Evolutionary conservation across 148 eudicot genomes (phyloP).

Genomic region (Rhododendron mucronatum): DNA sequence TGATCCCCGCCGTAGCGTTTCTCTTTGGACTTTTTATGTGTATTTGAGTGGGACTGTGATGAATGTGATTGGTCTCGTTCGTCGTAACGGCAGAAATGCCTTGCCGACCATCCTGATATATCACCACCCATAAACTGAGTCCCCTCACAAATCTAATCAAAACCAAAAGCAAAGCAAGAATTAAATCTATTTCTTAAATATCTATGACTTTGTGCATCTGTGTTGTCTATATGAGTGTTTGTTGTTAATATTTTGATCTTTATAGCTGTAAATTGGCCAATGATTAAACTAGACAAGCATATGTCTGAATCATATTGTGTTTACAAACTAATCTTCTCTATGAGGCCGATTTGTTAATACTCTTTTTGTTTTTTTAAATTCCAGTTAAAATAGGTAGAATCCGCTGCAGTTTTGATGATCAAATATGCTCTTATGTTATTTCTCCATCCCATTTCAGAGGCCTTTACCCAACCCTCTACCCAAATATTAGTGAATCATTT

Average conservation of each 20-base stretch:
- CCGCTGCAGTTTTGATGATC: background rate
- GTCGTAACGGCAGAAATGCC: slow-evolving; percentile 57
- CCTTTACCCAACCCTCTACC: too few relatives aligned
- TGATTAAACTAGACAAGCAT: slow-evolving; percentile 40
- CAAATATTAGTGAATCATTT: too few relatives aligned
- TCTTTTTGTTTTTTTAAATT: too few relatives aligned
- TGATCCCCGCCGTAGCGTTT: too few relatives aligned
- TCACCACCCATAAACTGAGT: slow-evolving; percentile 88
- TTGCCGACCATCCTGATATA: slow-evolving; percentile 84
- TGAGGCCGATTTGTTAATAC: slow-evolving; percentile 42
- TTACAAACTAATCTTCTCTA: slow-evolving; percentile 78
- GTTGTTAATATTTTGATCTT: background rate
- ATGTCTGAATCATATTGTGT: slow-evolving; percentile 37
- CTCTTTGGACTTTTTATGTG: background rate
- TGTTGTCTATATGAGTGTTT: background rate
- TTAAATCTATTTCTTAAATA: background rate
- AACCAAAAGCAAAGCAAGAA: background rate
- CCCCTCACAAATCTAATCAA: slow-evolving; percentile 11
- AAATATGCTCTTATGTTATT: background rate
- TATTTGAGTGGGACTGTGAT: slow-evolving; percentile 36
- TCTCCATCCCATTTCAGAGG: too few relatives aligned
- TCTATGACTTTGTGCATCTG: background rate
- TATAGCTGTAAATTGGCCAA: background rate
- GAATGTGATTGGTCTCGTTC: slow-evolving; percentile 75
- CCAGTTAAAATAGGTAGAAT: background rate